Base-by-base conservation (phyloP, 805 yeast species). In the Yarrowia alimentaria region DNA sequence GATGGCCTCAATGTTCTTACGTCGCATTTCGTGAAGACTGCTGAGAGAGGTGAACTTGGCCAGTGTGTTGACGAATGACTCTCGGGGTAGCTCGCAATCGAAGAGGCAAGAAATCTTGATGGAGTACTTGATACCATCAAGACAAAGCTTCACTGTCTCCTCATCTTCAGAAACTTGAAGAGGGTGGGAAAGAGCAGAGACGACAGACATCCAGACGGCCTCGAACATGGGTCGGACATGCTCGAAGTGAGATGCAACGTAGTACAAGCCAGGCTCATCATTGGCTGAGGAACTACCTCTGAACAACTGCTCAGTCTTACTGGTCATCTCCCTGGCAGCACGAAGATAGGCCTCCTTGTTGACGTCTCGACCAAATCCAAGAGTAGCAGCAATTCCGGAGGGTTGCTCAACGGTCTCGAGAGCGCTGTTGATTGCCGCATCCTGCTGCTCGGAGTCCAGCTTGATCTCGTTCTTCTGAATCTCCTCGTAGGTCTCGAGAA, bases 211-310 rank as follows among this genome's bases (percentile, higher is more conserved):
- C 99, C 99, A 93, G 34, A 85, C 70, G 13, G 87, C 87, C 60
- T 91, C 96, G 68, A 93, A 91, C 62, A 94, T 86, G 1, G 97
- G 90, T 63, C 78, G 83, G 12, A 91, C 95, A 63, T 91, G 96
- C 58, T 88, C 94, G 12, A 85, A 78, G 61, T 85, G 91, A 1
- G 89, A 78, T 0, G 97, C 97, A 14, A 82, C 79, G 65, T 87
- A 86, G 62, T 81, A 90, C 0, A 78, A 74, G 14, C 67, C 68
- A 22, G 71, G 69, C 17, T 72, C 68, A 34, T 72, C 75, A 47
- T 67, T 70, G 12, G 65, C 58, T 53, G 64, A 45, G 21, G 58
- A 54, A 55, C 87, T 67, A 40, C 75, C 76, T 55, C 82, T 80
- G 59, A 91, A 87, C 29, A 85, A 76, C 61, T 83, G 79, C 62